Evolutionary conservation across 495 filamentous ascomycete species (phyloP).

Genomic region (Trichoderma gamsii): DNA sequence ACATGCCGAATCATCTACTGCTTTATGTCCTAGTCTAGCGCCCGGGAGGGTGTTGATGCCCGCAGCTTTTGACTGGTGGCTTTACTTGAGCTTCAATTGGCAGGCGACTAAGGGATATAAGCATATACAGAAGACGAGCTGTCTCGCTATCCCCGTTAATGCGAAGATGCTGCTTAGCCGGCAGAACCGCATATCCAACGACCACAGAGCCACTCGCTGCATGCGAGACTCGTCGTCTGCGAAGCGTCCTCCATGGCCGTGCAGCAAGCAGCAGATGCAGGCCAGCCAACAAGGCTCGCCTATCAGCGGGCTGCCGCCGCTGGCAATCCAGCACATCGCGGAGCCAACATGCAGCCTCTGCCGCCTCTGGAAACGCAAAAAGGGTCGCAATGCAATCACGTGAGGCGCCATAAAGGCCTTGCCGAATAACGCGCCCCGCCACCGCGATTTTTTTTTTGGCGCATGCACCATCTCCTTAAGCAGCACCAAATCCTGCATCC

Average conservation of each 20-base stretch:
- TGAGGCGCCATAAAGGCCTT: neutral
- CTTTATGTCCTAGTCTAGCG: too few species aligned
- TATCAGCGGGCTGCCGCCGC: neutral
- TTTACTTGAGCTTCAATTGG: neutral
- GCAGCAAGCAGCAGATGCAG: neutral
- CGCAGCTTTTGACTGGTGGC: neutral
- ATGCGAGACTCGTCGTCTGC: neutral
- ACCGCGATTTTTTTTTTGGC: conserved; percentile 7
- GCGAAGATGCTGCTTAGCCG: neutral
- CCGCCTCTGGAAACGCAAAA: neutral
- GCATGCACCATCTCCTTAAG: conserved; percentile 15
- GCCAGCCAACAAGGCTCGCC: neutral
- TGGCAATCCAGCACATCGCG: neutral
- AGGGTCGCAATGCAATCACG: neutral
- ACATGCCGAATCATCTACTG: neutral
- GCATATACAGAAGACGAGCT: neutral
- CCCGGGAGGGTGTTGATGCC: neutral
- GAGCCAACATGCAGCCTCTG: neutral
- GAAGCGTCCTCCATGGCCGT: neutral
- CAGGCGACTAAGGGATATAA: neutral
- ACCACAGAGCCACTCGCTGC: neutral
- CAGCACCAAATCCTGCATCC: conserved; percentile 5
- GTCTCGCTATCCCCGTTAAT: neutral
- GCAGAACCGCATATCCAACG: neutral
- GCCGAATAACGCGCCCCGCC: conserved; percentile 2